Evolutionary conservation across 805 yeast genomes (phyloP).

Genomic region (Priceomyces medius): DNA sequence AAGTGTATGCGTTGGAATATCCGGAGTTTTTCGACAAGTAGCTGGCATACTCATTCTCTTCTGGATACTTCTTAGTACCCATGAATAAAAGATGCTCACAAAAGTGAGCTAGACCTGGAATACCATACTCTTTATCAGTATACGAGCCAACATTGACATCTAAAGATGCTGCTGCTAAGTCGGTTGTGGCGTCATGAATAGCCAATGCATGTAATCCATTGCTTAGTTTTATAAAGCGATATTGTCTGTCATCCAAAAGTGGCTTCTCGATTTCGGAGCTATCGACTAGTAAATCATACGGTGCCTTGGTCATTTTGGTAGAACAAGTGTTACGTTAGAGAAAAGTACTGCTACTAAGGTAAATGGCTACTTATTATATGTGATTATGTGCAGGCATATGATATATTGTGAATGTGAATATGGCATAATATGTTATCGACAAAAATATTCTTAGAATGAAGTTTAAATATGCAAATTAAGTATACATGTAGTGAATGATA

Average conservation of each 20-base stretch:
- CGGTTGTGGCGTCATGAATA: slow-evolving; percentile 68
- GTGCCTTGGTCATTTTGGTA: slow-evolving; percentile 5
- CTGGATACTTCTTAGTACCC: slow-evolving; percentile 77
- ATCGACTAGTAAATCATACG: slow-evolving; percentile 26
- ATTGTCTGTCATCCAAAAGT: slow-evolving; percentile 69
- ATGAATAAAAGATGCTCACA: slow-evolving; percentile 64
- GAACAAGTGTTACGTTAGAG: neutral
- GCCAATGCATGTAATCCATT: slow-evolving; percentile 61
- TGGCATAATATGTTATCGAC: no score
- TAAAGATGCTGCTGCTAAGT: slow-evolving; percentile 74
- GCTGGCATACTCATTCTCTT: slow-evolving; percentile 70
- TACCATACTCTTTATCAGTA: slow-evolving; percentile 55
- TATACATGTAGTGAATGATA: no score
- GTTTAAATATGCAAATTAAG: no score
- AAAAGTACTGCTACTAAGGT: neutral
- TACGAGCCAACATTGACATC: slow-evolving; percentile 80
- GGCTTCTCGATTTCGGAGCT: slow-evolving; percentile 42
- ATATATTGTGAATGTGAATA: no score
- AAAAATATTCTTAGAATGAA: no score
- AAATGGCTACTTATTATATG: neutral
- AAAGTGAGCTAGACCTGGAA: slow-evolving; percentile 80
- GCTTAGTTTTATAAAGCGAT: slow-evolving; percentile 59
- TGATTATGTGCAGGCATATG: no score
- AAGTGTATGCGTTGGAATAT: slow-evolving; percentile 87
- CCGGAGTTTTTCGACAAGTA: slow-evolving; percentile 85